A percentile compares a stretch with the other conserved stretches of the same genome.
Evolutionary conservation across 805 yeast genomes (phyloP).

Genomic region (Ogataea ramenticola): DNA sequence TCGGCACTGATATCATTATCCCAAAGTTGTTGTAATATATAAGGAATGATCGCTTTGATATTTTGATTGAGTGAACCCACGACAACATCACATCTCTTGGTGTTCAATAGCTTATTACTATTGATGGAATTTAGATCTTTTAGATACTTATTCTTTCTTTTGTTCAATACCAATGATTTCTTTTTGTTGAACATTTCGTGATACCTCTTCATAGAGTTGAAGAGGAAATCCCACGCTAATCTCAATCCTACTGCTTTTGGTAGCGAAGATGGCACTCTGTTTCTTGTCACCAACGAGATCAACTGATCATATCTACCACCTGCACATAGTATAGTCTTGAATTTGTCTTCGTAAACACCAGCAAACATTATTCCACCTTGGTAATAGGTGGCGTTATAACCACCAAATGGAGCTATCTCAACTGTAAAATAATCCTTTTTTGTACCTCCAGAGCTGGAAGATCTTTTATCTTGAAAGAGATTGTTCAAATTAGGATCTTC

Average conservation of each 20-base stretch:
- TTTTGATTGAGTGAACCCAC: conserved; percentile 60
- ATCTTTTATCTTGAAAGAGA: neutral
- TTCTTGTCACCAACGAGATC: conserved; percentile 57
- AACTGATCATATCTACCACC: conserved; percentile 91
- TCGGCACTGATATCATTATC: conserved; percentile 74
- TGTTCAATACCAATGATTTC: conserved; percentile 3
- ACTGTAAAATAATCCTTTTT: conserved; percentile 31
- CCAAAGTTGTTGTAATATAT: conserved; percentile 65
- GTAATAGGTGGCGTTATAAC: conserved; percentile 76
- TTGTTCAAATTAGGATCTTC: conserved; percentile 3
- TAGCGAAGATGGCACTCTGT: conserved; percentile 22
- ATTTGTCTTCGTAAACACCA: conserved; percentile 60
- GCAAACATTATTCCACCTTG: conserved; percentile 84
- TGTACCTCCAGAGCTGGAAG: too few species aligned
- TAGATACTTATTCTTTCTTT: conserved; percentile 17
- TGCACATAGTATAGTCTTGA: conserved; percentile 56
- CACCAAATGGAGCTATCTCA: conserved; percentile 72
- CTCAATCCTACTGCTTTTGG: conserved; percentile 82
- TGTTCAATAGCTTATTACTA: conserved; percentile 24
- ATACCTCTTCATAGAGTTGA: conserved; percentile 41
- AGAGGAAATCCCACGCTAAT: conserved; percentile 63
- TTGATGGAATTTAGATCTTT: conserved; percentile 25
- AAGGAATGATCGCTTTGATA: conserved; percentile 55
- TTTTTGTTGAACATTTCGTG: conserved; percentile 27
- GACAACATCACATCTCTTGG: conserved; percentile 73